Percentiles rank a stretch among this genome's conserved stretches.
phyloP scores from a whole-genome alignment of 2,329 filamentous ascomycete genomes.

The Aspergillus tubingensis region DNA sequence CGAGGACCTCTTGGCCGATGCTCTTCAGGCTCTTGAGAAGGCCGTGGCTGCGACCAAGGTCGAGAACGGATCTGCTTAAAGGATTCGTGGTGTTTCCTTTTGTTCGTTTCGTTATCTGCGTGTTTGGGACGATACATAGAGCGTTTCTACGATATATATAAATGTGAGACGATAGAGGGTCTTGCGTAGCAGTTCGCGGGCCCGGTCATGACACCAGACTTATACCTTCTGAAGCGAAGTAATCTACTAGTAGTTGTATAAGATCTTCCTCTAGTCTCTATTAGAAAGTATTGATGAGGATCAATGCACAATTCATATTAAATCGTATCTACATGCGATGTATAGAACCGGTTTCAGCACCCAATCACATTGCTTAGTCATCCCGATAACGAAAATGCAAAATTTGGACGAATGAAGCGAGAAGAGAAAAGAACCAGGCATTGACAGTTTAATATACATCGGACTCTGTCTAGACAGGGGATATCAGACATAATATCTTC shows the following conservation, averaged over 20 bases:
- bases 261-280: too few species aligned
- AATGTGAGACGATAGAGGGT: constrained; percentile 1
- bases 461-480: neutral
- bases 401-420: constrained; percentile 7
- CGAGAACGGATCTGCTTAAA: constrained; percentile 40
- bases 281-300: too few species aligned
- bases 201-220: neutral
- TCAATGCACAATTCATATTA: too few species aligned
- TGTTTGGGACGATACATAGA: neutral
- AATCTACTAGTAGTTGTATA: too few species aligned
- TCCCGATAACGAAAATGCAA: constrained; percentile 10
- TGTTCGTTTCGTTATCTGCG: neutral
- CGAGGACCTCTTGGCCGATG: constrained; percentile 78
- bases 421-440: neutral
- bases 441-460: neutral
- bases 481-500: too few species aligned
- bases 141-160: neutral
- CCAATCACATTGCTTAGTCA: constrained; percentile 21
- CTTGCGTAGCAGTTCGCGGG: neutral
- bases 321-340: too few species aligned
- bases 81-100: neutral
- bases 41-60: constrained; percentile 60
- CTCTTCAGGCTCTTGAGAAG: constrained; percentile 77
- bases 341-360: neutral
- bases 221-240: neutral